These are phyloP conservation scores for Spathaspora passalidarum DNA, from an alignment of 805 yeast species.

Conservation along the genomic window DNA sequence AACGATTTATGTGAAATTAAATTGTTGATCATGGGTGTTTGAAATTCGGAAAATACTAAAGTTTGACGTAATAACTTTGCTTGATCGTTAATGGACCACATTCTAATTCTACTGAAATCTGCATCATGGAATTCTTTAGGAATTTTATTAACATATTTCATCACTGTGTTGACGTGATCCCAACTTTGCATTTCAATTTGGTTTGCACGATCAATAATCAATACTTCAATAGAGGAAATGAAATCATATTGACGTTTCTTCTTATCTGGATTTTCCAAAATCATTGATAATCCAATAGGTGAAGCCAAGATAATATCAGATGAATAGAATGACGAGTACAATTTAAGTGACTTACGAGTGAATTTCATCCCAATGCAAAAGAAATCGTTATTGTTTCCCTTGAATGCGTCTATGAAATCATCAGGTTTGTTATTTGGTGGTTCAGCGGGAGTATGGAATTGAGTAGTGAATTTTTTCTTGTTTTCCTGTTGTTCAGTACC, in stretches of 20 bases:
- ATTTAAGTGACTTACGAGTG: conserved; percentile 80
- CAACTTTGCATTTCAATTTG: conserved; percentile 90
- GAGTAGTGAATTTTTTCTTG: conserved; percentile 66
- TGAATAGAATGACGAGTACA: conserved; percentile 78
- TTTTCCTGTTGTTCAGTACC: conserved; percentile 79
- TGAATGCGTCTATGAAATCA: conserved; percentile 75
- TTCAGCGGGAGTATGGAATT: conserved; percentile 55
- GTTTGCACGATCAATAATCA: conserved; percentile 79
- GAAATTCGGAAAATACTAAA: conserved; percentile 67
- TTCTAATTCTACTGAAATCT: conserved; percentile 86
- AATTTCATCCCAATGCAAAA: conserved; percentile 89
- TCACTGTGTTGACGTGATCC: conserved; percentile 70
- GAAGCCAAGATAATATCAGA: conserved; percentile 89
- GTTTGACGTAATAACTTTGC: conserved; percentile 73
- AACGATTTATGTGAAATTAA: conserved; percentile 43
- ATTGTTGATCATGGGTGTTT: conserved; percentile 79
- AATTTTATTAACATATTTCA: conserved; percentile 67
- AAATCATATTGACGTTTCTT: conserved; percentile 72
- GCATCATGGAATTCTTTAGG: conserved; percentile 78
- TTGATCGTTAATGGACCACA: conserved; percentile 89
- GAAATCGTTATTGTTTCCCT: conserved; percentile 89
- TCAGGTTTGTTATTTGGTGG: conserved; percentile 65
- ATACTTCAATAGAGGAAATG: conserved; percentile 81
- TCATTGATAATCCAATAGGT: conserved; percentile 78
- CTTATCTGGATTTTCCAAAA: conserved; percentile 60